Percentiles rank a stretch among this genome's conserved stretches.
phyloP scores from a whole-genome alignment of 208 protist species.

The Strigomonas culicis region DNA sequence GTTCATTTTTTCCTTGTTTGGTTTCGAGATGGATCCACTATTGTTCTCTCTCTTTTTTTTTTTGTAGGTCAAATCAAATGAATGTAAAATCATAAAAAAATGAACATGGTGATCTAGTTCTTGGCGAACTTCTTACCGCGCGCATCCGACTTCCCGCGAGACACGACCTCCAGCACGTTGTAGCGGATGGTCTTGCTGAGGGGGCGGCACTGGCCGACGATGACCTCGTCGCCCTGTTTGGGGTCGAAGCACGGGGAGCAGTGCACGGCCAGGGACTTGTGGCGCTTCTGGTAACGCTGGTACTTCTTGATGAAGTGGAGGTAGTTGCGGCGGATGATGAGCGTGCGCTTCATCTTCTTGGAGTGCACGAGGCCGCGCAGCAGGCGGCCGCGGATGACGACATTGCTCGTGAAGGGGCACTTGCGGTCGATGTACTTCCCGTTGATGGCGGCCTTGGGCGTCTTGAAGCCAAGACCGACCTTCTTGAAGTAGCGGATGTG shows the following conservation, averaged over 20 bases:
- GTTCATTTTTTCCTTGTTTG: slow-evolving; percentile 11
- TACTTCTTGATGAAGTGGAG: slow-evolving; percentile 99
- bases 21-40: slow-evolving; percentile 5
- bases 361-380: slow-evolving; percentile 97
- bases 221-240: slow-evolving; percentile 98
- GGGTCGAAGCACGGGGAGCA: slow-evolving; percentile 98
- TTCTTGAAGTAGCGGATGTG: slow-evolving; percentile 95
- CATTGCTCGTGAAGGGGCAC: slow-evolving; percentile 99
- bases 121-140: slow-evolving; percentile 86
- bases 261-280: slow-evolving; percentile 99
- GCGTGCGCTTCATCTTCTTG: slow-evolving; percentile 98
- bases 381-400: slow-evolving; percentile 99
- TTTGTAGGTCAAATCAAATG: slow-evolving; percentile 6
- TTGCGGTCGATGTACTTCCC: slow-evolving; percentile 99
- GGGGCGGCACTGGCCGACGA: slow-evolving; percentile 99
- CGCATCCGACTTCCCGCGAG: slow-evolving; percentile 83
- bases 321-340: slow-evolving; percentile 99
- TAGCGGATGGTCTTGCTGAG: slow-evolving; percentile 99
- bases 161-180: slow-evolving; percentile 98
- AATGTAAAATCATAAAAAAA: slow-evolving; percentile 11
- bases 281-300: slow-evolving; percentile 99
- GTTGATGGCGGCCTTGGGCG: slow-evolving; percentile 97
- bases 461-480: slow-evolving; percentile 99
- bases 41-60: not conserved
- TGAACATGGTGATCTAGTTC: slow-evolving; percentile 44